Percentiles rank a stretch among this genome's conserved stretches.
Conservation (phyloP, 1,139 yeast genomes). For the Hyphopichia khmerensis region DNA sequence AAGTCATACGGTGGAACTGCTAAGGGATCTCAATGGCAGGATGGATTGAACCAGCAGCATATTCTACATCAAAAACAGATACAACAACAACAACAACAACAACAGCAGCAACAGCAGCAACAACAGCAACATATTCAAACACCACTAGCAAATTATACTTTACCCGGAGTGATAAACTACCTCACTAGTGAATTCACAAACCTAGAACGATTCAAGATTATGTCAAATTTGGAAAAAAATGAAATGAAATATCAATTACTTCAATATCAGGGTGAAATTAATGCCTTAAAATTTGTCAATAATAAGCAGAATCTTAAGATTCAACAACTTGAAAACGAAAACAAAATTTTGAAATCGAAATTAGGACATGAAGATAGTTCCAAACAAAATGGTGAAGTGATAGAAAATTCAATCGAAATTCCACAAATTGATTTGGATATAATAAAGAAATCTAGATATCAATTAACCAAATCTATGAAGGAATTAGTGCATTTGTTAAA, state of each 20-base stretch:
- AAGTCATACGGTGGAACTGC: neutral
- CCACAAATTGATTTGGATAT: conserved; percentile 43
- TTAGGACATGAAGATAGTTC: neutral
- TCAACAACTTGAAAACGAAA: conserved; percentile 26
- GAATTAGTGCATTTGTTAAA: conserved; percentile 42
- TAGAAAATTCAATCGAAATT: conserved; percentile 13
- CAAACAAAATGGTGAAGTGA: conserved; percentile 1
- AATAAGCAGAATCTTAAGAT: conserved; percentile 36
- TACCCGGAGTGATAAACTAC: conserved; percentile 66
- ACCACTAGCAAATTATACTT: conserved; percentile 42
- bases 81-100: conserved; percentile 9
- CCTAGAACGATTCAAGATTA: conserved; percentile 55
- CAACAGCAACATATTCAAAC: conserved; percentile 6
- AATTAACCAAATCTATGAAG: conserved; percentile 40
- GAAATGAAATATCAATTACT: conserved; percentile 57
- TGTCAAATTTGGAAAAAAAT: conserved; percentile 54
- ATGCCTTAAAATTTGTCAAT: conserved; percentile 37
- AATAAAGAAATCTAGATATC: conserved; percentile 39
- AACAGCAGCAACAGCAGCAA: conserved; percentile 12
- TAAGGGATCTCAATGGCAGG: neutral
- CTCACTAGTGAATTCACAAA: conserved; percentile 60
- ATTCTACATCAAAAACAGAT: conserved; percentile 8
- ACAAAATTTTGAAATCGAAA: conserved; percentile 7
- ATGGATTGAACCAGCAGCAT: conserved; percentile 9
- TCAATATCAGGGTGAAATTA: conserved; percentile 55